Percentiles rank a stretch among this genome's conserved stretches.
phyloP scores from a whole-genome alignment of 805 yeast species.

The Lipomyces starkeyi region DNA sequence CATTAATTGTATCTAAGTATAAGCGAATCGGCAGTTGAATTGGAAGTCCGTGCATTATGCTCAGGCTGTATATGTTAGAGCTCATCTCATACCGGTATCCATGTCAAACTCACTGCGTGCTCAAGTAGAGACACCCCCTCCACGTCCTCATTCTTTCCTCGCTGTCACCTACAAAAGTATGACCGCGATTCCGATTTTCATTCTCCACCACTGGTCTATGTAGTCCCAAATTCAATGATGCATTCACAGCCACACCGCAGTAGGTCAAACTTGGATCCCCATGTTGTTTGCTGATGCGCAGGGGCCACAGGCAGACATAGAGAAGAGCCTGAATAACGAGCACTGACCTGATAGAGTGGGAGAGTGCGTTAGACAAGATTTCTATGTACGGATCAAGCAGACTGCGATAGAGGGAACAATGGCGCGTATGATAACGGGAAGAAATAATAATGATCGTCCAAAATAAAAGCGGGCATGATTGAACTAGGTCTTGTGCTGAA shows the following conservation, averaged over 20 bases:
- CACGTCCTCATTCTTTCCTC: constrained; percentile 7
- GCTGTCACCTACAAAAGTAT: background rate
- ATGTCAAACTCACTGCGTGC: constrained; percentile 9
- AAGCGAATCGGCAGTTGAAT: constrained; percentile 4
- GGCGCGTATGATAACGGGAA: background rate
- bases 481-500: background rate
- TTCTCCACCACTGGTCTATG: background rate
- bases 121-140: constrained; percentile 4
- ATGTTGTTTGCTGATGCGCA: background rate
- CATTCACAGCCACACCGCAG: constrained; percentile 10
- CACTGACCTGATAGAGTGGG: background rate
- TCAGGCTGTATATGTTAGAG: background rate
- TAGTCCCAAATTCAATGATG: background rate
- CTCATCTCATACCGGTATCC: background rate
- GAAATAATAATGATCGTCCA: constrained; percentile 4
- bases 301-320: constrained; percentile 4
- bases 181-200: background rate
- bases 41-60: constrained; percentile 8
- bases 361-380: background rate
- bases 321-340: constrained; percentile 1
- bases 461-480: constrained; percentile 4
- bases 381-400: background rate
- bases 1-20: constrained; percentile 1
- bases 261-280: constrained; percentile 3
- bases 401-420: background rate